Percentiles rank a stretch among this genome's conserved stretches.
These are phyloP conservation scores for Fusarium sp. DNA, from an alignment of 2,329 filamentous ascomycete species.

Conservation along the genomic window DNA sequence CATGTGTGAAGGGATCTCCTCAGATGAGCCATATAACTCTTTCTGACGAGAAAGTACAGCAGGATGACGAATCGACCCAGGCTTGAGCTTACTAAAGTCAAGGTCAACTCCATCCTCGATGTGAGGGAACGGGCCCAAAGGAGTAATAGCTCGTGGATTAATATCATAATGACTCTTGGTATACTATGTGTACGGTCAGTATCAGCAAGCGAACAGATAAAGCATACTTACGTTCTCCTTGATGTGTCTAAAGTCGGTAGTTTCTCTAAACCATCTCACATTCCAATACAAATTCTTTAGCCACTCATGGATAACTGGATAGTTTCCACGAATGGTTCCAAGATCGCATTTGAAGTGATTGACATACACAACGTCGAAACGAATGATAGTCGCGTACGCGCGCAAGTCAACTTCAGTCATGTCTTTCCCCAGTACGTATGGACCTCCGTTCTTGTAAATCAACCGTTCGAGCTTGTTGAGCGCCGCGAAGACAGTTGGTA, in stretches of 20 bases:
- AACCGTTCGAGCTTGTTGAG: conserved; percentile 73
- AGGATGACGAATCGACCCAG: conserved; percentile 39
- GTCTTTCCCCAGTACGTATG: conserved; percentile 71
- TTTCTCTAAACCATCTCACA: conserved; percentile 58
- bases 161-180: conserved; percentile 45
- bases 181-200: conserved; percentile 29
- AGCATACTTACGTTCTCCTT: conserved; percentile 64
- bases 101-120: conserved; percentile 38
- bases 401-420: conserved; percentile 77
- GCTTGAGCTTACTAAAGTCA: conserved; percentile 36
- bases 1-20: not conserved
- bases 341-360: conserved; percentile 74
- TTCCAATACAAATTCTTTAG: conserved; percentile 78
- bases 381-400: conserved; percentile 71
- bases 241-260: conserved; percentile 73
- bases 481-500: conserved; percentile 70
- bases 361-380: conserved; percentile 76
- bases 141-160: conserved; percentile 45
- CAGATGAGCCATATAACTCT: conserved; percentile 28
- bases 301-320: conserved; percentile 75
- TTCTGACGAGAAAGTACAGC: conserved; percentile 41
- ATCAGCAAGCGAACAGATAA: fast-evolving
- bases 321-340: conserved; percentile 71
- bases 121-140: conserved; percentile 43
- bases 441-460: conserved; percentile 57